A percentile compares a stretch with the other conserved stretches of the same genome.
Evolutionary conservation across 1,139 yeast genomes (phyloP).

Genomic region (Saccharomyces hybrid): DNA sequence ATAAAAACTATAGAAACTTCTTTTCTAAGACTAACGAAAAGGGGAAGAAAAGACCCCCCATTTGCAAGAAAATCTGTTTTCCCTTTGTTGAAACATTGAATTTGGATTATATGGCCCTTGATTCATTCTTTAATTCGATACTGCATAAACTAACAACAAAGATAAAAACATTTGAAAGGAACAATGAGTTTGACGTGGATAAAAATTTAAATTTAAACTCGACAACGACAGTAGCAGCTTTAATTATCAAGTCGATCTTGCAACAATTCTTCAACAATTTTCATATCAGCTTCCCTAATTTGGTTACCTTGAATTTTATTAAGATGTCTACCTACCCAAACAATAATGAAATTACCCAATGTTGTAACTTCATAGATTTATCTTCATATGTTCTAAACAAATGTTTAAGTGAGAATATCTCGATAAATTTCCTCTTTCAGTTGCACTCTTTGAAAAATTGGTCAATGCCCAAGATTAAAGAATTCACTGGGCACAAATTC

Average conservation of each 20-base stretch:
- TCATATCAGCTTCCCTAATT: constrained; percentile 10
- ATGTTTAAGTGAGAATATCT: constrained; percentile 10
- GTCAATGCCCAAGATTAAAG: constrained; percentile 16
- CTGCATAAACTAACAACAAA: constrained; percentile 4
- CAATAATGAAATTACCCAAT: constrained; percentile 8
- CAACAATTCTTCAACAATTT: constrained; percentile 9
- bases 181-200: background rate
- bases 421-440: constrained; percentile 14
- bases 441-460: constrained; percentile 24
- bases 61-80: constrained; percentile 10
- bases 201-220: background rate
- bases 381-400: constrained; percentile 16
- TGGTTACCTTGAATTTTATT: constrained; percentile 12
- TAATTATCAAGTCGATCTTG: constrained; percentile 8
- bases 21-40: background rate
- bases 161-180: background rate
- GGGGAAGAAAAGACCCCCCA: constrained; percentile 7
- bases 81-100: constrained; percentile 9
- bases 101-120: constrained; percentile 17
- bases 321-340: constrained; percentile 1
- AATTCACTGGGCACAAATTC: constrained; percentile 24
- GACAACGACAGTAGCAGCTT: background rate
- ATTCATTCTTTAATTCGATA: constrained; percentile 13
- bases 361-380: constrained; percentile 23
- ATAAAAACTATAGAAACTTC: background rate